Evolutionary conservation across 2,329 filamentous ascomycete genomes (phyloP).

Genomic region (Talaromyces sp.): DNA sequence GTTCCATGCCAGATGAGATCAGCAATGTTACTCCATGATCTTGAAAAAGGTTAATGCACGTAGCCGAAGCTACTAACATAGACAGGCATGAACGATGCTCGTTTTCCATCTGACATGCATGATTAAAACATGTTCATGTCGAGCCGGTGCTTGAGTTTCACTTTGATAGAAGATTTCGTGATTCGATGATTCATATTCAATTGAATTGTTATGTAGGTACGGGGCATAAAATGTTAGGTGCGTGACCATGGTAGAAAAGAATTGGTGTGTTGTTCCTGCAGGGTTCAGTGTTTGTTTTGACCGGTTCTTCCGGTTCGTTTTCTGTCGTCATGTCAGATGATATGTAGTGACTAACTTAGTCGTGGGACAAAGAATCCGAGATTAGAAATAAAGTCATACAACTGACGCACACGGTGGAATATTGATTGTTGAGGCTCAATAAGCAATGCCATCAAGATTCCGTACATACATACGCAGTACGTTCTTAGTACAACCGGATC

Average conservation of each 20-base stretch:
- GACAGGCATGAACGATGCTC: slow-evolving; percentile 10
- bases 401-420: neutral
- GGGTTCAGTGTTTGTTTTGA: neutral
- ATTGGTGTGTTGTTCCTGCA: neutral
- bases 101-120: neutral
- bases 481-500: neutral
- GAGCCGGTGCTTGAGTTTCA: neutral
- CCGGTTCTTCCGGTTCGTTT: neutral
- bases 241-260: neutral
- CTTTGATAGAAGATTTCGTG: neutral
- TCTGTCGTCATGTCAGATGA: neutral
- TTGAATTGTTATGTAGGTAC: neutral
- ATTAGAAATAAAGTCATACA: neutral
- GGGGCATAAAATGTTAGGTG: neutral
- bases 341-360: no score
- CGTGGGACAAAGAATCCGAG: neutral
- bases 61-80: slow-evolving; percentile 4
- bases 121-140: neutral
- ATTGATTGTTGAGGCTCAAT: neutral
- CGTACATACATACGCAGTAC: slow-evolving; percentile 7
- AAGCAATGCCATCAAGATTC: neutral
- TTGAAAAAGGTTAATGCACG: slow-evolving; percentile 10
- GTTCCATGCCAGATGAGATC: neutral
- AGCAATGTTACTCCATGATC: neutral
- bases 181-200: neutral